phyloP scores from a whole-genome alignment of 2,329 filamentous ascomycete genomes.

The Amylocarpus encephaloides region DNA sequence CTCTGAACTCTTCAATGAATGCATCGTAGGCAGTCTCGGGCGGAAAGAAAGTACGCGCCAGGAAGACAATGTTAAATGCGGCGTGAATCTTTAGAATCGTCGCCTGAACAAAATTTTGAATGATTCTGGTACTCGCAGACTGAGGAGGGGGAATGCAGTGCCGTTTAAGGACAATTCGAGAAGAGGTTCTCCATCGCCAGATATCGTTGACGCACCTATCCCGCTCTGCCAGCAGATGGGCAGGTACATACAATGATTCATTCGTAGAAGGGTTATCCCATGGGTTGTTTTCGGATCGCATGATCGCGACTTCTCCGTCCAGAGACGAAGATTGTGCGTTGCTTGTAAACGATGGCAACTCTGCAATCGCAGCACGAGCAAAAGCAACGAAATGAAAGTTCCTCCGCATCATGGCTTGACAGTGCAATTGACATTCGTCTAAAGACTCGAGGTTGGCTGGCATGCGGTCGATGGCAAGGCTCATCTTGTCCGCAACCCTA shows the following conservation, averaged over 20 bases:
- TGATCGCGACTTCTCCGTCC: neutral
- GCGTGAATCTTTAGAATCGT: conserved; percentile 8
- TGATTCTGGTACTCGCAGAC: neutral
- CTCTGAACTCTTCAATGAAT: conserved; percentile 6
- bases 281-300: neutral
- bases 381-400: conserved; percentile 6
- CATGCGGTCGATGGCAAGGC: neutral
- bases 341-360: neutral
- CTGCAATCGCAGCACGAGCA: neutral
- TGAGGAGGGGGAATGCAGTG: neutral
- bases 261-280: neutral
- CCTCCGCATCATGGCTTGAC: conserved; percentile 2
- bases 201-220: conserved; percentile 5
- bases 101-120: conserved; percentile 5
- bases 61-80: conserved; percentile 2
- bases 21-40: conserved; percentile 11
- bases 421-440: neutral
- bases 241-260: neutral
- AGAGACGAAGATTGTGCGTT: neutral
- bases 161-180: neutral
- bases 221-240: conserved; percentile 3
- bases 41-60: conserved; percentile 2
- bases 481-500: neutral
- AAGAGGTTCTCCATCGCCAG: conserved; percentile 5
- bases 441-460: neutral